Evolutionary conservation across 768 basidiomycete genomes (phyloP).

Genomic region (Xerocomellus chrysenteron): DNA sequence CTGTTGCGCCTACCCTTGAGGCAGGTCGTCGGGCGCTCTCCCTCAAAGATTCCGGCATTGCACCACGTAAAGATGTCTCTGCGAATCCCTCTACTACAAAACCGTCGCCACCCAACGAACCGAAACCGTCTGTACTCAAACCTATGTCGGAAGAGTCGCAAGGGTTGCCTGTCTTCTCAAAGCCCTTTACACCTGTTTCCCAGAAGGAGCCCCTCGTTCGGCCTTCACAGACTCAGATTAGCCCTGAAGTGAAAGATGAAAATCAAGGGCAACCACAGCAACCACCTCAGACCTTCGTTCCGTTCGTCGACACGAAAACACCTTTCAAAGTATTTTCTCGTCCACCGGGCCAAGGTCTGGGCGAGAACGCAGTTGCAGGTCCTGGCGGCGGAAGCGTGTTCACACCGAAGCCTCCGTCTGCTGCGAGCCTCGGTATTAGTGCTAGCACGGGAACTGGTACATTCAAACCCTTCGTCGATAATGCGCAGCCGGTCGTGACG

Average conservation of each 20-base stretch:
- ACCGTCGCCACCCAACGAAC: constrained; percentile 22
- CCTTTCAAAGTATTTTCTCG: constrained; percentile 69
- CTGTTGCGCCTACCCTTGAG: constrained; percentile 33
- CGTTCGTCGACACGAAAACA: constrained; percentile 40
- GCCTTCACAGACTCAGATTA: constrained; percentile 20
- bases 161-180: constrained; percentile 50
- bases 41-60: constrained; percentile 43
- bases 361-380: constrained; percentile 34
- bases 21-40: constrained; percentile 45
- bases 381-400: constrained; percentile 31
- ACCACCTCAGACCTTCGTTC: constrained; percentile 39
- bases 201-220: constrained; percentile 36
- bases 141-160: constrained; percentile 37
- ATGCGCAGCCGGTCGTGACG: constrained; percentile 11
- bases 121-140: constrained; percentile 30
- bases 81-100: constrained; percentile 22
- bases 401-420: constrained; percentile 43
- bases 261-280: constrained; percentile 15
- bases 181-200: constrained; percentile 62
- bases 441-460: constrained; percentile 7
- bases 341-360: constrained; percentile 45
- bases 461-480: constrained; percentile 42
- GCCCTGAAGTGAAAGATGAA: constrained; percentile 19
- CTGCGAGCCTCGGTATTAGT: constrained; percentile 6
- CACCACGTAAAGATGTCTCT: constrained; percentile 19